Base-by-base conservation (phyloP, 371 early-diverging fungal species). In the Saksenaea vasiformis region DNA sequence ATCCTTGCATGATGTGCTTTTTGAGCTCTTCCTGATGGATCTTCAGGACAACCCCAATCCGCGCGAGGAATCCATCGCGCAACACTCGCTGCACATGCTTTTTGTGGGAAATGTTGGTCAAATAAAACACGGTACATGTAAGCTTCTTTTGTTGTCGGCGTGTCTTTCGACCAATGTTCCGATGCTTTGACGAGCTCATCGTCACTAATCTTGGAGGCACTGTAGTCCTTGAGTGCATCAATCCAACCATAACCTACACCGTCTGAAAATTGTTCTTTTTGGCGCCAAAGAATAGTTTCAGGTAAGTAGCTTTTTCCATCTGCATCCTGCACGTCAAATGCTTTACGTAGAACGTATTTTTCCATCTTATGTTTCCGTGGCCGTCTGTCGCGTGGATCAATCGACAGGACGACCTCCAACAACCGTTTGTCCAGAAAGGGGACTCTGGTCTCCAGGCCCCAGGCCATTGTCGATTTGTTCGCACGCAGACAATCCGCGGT, bases 171-270 rank as follows among this genome's bases (percentile, higher is more conserved):
- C 90, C 91, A 98, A 37, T 90, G 77, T 44, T 80, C 72, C n/a
- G 81, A 73, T 59, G 91, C 90, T 24, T 73, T 72, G 36, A 88
- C 90, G 55, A 95, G 86, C 34, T 82, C 82, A 51, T 85, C 92
- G 62, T 95, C 95, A 38, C 90, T 87, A 5, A 98, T 88, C 58
- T 83, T 81, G 51, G 63, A 54, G 56, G 84, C 82, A 17, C 94
- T 86, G 54, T 82, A 77, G 15, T 87, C 90, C 82, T 93, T 94
- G 54, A 98, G 82, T 28, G 90, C 80, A 76, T 97, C 98, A 68
- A 98, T 97, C 98, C 98, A 98, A 64, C 84, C 76, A 83, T 98
- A 98, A 31, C 98, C 98, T 34, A 98, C 98, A 65, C 98, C 98
- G 66, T 98, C 98, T 26, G 92, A 91, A 86, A 98, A 97, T 80